Evolutionary conservation across 352 stramenopile genomes (phyloP).

Genomic region (Phytophthora megakarya): DNA sequence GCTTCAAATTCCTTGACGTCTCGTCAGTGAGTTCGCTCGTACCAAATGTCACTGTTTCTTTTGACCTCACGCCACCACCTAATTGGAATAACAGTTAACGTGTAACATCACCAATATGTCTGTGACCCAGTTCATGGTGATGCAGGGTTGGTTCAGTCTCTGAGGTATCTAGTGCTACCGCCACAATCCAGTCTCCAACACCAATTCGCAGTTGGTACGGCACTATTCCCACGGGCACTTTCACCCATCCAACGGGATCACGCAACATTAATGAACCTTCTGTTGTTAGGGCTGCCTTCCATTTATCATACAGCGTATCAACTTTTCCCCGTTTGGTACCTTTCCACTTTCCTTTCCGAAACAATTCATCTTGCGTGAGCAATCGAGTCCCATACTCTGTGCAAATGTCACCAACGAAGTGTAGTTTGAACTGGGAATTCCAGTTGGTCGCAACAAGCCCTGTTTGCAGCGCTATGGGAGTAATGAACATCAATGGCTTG

Average conservation of each 20-base stretch:
- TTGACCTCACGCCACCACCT: constrained; percentile 8
- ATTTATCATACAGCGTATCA: background rate
- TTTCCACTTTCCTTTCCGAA: background rate
- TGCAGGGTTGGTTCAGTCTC: background rate
- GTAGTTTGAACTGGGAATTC: too few relatives aligned
- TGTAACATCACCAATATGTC: too few relatives aligned
- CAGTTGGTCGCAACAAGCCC: too few relatives aligned
- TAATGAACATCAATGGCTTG: too few relatives aligned
- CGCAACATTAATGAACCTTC: background rate
- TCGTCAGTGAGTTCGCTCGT: background rate
- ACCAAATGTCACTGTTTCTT: constrained; percentile 13
- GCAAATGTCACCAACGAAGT: too few relatives aligned
- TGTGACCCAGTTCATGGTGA: background rate
- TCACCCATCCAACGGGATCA: background rate
- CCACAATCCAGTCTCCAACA: background rate
- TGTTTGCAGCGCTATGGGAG: constrained; percentile 1
- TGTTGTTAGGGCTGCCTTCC: background rate
- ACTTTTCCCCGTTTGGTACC: background rate
- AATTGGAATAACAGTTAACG: background rate
- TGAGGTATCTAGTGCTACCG: background rate
- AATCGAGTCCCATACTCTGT: too few relatives aligned
- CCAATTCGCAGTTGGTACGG: background rate
- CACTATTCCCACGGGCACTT: background rate
- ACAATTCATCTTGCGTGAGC: too few relatives aligned
- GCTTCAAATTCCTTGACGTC: background rate